Conservation (phyloP, 2,329 filamentous ascomycete genomes). For the Colletotrichum sp. region DNA sequence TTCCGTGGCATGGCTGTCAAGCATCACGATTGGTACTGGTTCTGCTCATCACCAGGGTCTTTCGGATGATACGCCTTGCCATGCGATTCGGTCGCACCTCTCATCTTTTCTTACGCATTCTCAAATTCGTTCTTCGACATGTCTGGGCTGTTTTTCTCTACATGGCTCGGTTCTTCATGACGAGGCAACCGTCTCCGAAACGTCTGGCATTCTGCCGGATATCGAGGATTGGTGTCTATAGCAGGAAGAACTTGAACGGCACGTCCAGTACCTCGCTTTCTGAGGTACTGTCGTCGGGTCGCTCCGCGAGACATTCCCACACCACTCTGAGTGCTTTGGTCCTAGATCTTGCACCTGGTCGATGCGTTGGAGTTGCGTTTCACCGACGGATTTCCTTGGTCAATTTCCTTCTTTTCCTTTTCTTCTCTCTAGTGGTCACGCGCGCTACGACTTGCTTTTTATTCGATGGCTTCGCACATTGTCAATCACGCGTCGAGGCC, state of each 20-base stretch:
- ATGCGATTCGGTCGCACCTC: constrained; percentile 42
- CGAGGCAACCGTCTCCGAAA: constrained; percentile 26
- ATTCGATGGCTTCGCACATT: constrained; percentile 26
- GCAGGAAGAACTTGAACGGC: constrained; percentile 37
- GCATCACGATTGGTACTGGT: constrained; percentile 21
- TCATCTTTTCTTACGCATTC: constrained; percentile 32
- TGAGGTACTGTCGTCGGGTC: constrained; percentile 33
- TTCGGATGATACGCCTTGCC: constrained; percentile 26
- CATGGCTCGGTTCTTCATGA: constrained; percentile 38
- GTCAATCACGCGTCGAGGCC: constrained; percentile 28
- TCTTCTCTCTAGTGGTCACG: constrained; percentile 21
- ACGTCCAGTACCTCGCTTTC: constrained; percentile 39
- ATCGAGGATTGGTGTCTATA: background rate
- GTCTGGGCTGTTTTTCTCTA: constrained; percentile 26
- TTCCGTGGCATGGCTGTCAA: constrained; percentile 19
- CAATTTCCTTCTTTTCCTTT: constrained; percentile 22
- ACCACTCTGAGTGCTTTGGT: background rate
- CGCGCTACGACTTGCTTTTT: constrained; percentile 13
- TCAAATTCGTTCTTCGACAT: constrained; percentile 49
- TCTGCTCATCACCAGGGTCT: constrained; percentile 20
- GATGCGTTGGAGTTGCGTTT: constrained; percentile 44
- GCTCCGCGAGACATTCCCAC: constrained; percentile 14
- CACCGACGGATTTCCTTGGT: constrained; percentile 23
- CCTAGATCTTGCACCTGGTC: constrained; percentile 26
- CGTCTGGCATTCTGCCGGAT: background rate